Base-by-base conservation (phyloP, 2,329 filamentous ascomycete species). In the Fusarium sp. region DNA sequence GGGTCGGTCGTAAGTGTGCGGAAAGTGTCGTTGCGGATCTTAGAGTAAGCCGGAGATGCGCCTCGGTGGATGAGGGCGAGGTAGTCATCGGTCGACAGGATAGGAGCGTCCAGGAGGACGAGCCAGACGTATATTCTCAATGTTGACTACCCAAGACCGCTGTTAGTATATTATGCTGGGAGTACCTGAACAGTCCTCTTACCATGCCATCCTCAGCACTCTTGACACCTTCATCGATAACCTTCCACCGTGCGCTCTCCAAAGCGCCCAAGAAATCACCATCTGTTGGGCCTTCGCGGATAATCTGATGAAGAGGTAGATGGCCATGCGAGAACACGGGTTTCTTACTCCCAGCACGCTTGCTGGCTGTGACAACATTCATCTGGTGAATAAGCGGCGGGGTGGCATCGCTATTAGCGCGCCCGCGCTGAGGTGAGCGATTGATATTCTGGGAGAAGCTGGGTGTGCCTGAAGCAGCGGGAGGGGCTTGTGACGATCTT, bases 1-100 rank as follows among this genome's bases (percentile, higher is more conserved):
- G 96, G 95, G 79, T 99, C 96, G 58, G 96, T 98, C 38, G 96
- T 96, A 62, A 99, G 87, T 2, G 96, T 99, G 77, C 96, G 94
- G 82, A 98, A 98, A 45, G 96, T 98, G 82, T 99, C 96, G 83
- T 99, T 98, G 81, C 95, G 94, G 80, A 99, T 99, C 85, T 99
- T 99, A 79, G 94, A 91, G 84, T 99, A 98, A 51, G 95, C 95
- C 2, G 96, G 95, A 7, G 96, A 98, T 30, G 96, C 93, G 72
- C 96, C 96, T 73, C 96, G 94, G 80, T 97, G 95, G 74, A 99
- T 93, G 50, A 98, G 92, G 65, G 90, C 89, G 74, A 98, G 93
- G 82, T 99, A 99, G 70, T 92, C 89, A 78, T 98, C 94, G 66
- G 96, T 98, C 50, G 92, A 89, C 72, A 98, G 86, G 48, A 97